phyloP scores from a whole-genome alignment of 176 grass and related monocot species.

The Oryza glaberrima region DNA sequence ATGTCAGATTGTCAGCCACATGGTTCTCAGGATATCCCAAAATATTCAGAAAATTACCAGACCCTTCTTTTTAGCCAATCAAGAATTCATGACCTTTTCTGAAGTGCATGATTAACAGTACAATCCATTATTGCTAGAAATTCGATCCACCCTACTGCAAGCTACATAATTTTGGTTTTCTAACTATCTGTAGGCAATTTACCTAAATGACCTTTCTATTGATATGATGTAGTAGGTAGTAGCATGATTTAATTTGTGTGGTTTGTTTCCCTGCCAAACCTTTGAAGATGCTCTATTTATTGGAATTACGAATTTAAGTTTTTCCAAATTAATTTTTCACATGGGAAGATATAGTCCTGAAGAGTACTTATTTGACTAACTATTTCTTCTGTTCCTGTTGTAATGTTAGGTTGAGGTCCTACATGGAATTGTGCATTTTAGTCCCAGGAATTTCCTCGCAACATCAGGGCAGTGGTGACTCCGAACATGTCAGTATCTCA shows the following conservation, averaged over 20 bases:
- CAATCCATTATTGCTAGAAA: constrained; percentile 12
- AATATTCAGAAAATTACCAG: background rate
- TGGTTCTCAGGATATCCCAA: constrained; percentile 18
- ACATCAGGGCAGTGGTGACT: constrained; percentile 58
- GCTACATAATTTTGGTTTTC: background rate
- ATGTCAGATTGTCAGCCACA: background rate
- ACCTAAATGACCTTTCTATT: background rate
- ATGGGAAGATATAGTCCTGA: constrained; percentile 1
- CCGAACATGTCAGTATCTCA: constrained; percentile 56
- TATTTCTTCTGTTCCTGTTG: constrained; percentile 14
- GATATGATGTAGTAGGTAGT: background rate
- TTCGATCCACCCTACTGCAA: background rate
- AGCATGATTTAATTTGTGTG: constrained; percentile 13
- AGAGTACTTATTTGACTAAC: constrained; percentile 20
- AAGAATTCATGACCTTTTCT: constrained; percentile 2
- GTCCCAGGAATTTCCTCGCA: constrained; percentile 81
- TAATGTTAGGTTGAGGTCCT: constrained; percentile 81
- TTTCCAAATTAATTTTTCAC: constrained; percentile 28
- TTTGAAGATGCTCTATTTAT: constrained; percentile 32
- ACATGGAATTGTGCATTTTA: constrained; percentile 99
- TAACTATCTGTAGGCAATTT: constrained; percentile 23
- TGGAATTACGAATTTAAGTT: background rate
- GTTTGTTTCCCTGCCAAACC: background rate
- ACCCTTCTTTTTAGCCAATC: background rate
- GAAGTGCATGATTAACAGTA: constrained; percentile 9